Evolutionary conservation across 805 yeast species (phyloP).

Genomic region (Candida nonsorbophila): DNA sequence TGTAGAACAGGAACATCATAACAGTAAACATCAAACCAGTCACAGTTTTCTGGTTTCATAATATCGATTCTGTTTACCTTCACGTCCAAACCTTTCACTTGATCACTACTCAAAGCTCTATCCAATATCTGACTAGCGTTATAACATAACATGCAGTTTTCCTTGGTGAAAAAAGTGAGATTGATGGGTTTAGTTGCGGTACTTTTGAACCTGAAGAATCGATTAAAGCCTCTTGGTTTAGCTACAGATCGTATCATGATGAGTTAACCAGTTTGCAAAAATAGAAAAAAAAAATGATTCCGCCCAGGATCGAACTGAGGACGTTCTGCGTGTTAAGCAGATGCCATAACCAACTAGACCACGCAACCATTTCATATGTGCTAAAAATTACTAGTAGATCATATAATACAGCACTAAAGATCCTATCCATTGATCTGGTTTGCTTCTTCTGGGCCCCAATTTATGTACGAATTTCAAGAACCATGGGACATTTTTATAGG

Average conservation of each 20-base stretch:
- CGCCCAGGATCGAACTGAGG: constrained; percentile 99
- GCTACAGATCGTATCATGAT: too few species aligned
- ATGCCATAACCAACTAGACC: constrained; percentile 99
- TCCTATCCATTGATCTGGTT: too few species aligned
- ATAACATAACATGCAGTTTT: constrained; percentile 63
- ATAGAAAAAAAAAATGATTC: constrained; percentile 66
- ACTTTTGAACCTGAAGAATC: too few species aligned
- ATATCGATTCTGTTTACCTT: constrained; percentile 49
- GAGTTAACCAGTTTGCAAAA: too few species aligned
- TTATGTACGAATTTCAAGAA: too few species aligned
- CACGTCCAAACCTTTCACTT: constrained; percentile 17
- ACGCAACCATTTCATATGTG: constrained; percentile 75
- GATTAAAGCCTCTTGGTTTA: too few species aligned
- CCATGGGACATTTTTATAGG: too few species aligned
- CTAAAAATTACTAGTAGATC: too few species aligned
- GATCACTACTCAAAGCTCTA: constrained; percentile 31
- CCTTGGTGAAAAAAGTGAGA: constrained; percentile 63
- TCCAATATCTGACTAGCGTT: constrained; percentile 53
- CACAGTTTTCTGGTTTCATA: constrained; percentile 49
- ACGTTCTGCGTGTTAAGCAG: constrained; percentile 99
- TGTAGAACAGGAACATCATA: constrained; percentile 79
- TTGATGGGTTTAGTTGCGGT: too few species aligned
- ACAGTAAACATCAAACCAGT: constrained; percentile 69
- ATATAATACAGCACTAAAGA: too few species aligned
- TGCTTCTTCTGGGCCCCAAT: too few species aligned